These are phyloP conservation scores for Marasmius fiardii DNA, from an alignment of 1,284 basidiomycete genomes.

Conservation along the genomic window DNA sequence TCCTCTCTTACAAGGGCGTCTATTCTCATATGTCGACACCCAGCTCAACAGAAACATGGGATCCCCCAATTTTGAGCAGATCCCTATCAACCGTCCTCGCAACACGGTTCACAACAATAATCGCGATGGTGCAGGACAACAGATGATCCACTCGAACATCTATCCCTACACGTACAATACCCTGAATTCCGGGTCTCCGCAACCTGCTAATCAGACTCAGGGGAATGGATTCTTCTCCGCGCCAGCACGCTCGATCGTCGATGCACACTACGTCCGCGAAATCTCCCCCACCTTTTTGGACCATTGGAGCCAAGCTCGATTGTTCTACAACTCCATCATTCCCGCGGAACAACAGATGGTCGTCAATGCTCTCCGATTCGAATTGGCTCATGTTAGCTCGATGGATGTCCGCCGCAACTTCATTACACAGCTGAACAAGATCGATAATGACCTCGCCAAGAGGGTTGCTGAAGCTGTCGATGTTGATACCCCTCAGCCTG, in stretches of 20 bases:
- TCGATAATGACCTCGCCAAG: slow-evolving; percentile 3
- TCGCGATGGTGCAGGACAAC: slow-evolving; percentile 9
- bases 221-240: slow-evolving; percentile 9
- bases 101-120: slow-evolving; percentile 7
- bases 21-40: slow-evolving; percentile 10
- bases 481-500: not conserved
- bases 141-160: slow-evolving; percentile 2
- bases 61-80: slow-evolving; percentile 7
- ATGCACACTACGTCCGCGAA: slow-evolving; percentile 2
- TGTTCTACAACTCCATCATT: slow-evolving; percentile 5
- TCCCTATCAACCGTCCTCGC: slow-evolving; percentile 6
- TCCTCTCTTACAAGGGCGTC: slow-evolving; percentile 8
- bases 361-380: slow-evolving; percentile 6
- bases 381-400: slow-evolving; percentile 1
- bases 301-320: slow-evolving; percentile 4
- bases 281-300: slow-evolving; percentile 2
- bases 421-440: slow-evolving; percentile 3
- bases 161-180: slow-evolving; percentile 4
- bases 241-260: not conserved
- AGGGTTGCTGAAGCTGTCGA: slow-evolving; percentile 1
- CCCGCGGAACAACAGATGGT: slow-evolving; percentile 8
- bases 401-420: slow-evolving; percentile 2
- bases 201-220: slow-evolving; percentile 4
- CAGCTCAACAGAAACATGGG: slow-evolving; percentile 10
- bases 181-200: slow-evolving; percentile 3